These are phyloP conservation scores for Solanum sparsipilum DNA, from an alignment of 257 asterid genomes.

Conservation along the genomic window DNA sequence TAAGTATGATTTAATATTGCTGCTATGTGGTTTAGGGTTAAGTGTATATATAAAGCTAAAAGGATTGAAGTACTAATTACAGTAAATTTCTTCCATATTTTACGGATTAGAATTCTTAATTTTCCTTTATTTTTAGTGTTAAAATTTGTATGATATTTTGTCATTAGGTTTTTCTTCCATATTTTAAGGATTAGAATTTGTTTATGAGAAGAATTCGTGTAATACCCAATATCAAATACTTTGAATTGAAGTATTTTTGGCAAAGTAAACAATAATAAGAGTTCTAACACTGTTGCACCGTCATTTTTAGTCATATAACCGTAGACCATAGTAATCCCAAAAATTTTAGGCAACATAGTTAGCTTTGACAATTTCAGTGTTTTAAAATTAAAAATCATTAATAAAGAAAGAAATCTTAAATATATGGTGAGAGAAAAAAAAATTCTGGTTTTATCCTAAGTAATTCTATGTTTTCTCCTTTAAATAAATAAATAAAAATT, in stretches of 20 bases:
- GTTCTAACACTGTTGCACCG: background rate
- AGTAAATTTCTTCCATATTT: no score
- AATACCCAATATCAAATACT: background rate
- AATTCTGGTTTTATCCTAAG: no score
- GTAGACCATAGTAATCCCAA: background rate
- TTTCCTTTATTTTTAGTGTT: background rate
- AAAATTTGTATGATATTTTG: background rate
- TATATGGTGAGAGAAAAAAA: background rate
- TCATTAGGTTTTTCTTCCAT: background rate
- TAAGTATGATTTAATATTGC: background rate
- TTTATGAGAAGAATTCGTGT: background rate
- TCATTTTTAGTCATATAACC: background rate
- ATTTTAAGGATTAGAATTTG: background rate
- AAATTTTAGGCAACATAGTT: background rate
- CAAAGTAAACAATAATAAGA: background rate
- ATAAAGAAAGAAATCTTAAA: no score
- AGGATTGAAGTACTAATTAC: background rate
- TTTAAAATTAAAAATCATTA: background rate
- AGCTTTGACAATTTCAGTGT: background rate
- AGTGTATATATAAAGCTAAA: background rate
- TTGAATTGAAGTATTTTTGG: background rate
- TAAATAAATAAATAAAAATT: no score
- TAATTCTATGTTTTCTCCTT: background rate
- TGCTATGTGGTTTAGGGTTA: background rate
- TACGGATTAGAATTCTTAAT: background rate